phyloP scores from a whole-genome alignment of 768 basidiomycete species.

The Boletus tomentosulus region DNA sequence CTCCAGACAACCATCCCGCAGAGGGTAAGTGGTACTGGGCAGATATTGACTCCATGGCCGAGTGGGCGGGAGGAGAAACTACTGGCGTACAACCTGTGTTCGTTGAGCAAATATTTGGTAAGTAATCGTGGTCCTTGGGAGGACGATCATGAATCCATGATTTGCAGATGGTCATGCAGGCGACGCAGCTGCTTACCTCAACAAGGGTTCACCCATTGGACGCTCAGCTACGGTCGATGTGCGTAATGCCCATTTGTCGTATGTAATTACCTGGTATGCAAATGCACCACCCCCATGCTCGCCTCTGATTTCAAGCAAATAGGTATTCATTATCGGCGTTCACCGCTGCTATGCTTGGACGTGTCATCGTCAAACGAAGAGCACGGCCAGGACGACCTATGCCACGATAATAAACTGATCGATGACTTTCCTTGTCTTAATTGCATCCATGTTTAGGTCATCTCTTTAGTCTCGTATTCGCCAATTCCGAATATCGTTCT shows the following conservation, averaged over 20 bases:
- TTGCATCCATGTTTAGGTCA: neutral
- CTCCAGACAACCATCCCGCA: constrained; percentile 80
- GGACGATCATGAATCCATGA: neutral
- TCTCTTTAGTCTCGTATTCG: constrained; percentile 4
- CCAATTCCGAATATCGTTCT: neutral
- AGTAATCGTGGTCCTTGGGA: constrained; percentile 19
- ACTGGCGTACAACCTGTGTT: constrained; percentile 82
- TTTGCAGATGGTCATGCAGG: constrained; percentile 78
- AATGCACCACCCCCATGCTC: neutral
- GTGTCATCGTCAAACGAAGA: constrained; percentile 56
- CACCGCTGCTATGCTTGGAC: constrained; percentile 78
- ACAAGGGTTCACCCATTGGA: constrained; percentile 81
- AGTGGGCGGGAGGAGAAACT: constrained; percentile 66
- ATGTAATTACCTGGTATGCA: constrained; percentile 88
- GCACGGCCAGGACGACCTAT: constrained; percentile 46
- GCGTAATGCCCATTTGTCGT: constrained; percentile 90
- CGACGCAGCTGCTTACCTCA: constrained; percentile 54
- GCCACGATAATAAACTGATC: constrained; percentile 42
- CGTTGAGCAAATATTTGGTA: constrained; percentile 89
- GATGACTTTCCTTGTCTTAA: neutral
- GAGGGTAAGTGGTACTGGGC: constrained; percentile 90
- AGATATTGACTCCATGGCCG: constrained; percentile 77
- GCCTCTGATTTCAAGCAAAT: constrained; percentile 10
- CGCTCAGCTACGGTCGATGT: constrained; percentile 79
- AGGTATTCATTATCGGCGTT: constrained; percentile 90